Conservation (phyloP, 106 monocot species). For the Vanilla planifolia region DNA sequence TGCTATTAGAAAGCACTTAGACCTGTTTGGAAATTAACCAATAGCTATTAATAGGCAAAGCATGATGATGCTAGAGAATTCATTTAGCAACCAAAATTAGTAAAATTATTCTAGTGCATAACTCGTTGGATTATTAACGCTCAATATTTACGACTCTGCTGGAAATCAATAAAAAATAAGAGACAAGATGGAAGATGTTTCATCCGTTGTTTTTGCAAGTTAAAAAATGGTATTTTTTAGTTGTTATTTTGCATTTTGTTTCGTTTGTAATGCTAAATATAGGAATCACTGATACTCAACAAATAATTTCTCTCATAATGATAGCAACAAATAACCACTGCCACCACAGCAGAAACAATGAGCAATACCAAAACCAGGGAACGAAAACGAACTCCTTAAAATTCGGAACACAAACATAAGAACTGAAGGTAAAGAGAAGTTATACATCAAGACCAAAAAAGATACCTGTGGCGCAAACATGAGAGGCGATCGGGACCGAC, state of each 20-base stretch:
- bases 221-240: neutral
- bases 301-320: neutral
- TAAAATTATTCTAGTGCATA: no score
- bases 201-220: neutral
- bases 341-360: neutral
- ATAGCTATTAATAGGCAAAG: no score
- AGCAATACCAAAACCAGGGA: neutral
- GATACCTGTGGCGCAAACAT: constrained; percentile 63
- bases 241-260: neutral
- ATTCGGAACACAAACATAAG: neutral
- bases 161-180: neutral
- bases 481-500: constrained; percentile 42
- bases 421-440: neutral
- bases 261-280: neutral
- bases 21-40: no score
- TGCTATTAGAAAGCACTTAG: no score
- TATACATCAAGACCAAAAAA: neutral
- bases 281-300: neutral
- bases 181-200: no score
- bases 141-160: no score
- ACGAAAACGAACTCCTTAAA: neutral
- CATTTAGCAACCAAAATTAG: neutral
- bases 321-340: no score
- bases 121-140: no score
- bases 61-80: no score